Evolutionary conservation across 1,284 basidiomycete genomes (phyloP).

Genomic region (Puccinia novopanici): DNA sequence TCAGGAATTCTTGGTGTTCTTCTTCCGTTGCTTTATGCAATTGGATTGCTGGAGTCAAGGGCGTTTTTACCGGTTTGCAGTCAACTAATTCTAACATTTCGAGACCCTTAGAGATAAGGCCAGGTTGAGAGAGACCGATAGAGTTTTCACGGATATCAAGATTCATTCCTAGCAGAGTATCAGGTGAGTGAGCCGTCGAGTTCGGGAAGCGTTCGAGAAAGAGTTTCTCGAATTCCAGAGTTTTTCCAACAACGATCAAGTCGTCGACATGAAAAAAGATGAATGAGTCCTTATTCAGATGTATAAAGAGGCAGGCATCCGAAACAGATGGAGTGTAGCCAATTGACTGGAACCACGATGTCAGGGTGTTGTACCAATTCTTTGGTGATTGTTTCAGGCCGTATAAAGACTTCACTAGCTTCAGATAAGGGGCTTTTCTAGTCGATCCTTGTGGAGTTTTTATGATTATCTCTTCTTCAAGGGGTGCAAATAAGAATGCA

Average conservation of each 20-base stretch:
- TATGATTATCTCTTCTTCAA: not conserved
- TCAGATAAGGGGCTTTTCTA: not conserved
- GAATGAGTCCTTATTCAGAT: not conserved
- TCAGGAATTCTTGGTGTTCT: too few species aligned
- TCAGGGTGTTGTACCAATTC: not conserved
- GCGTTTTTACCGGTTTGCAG: too few species aligned
- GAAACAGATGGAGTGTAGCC: not conserved
- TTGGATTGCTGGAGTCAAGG: too few species aligned
- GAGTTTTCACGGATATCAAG: not conserved
- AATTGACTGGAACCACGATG: too few species aligned
- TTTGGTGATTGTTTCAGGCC: not conserved
- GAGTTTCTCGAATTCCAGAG: not conserved
- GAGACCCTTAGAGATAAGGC: not conserved
- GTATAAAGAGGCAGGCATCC: not conserved
- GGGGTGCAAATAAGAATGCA: not conserved
- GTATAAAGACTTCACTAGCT: conserved; percentile 6
- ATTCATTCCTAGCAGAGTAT: not conserved
- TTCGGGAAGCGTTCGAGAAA: not conserved
- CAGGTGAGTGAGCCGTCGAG: not conserved
- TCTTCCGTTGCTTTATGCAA: too few species aligned
- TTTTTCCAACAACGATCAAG: not conserved
- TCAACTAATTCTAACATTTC: not conserved
- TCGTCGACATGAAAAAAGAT: conserved; percentile 14
- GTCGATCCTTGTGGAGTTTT: not conserved
- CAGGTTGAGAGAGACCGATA: not conserved